Percentiles rank a stretch among this genome's conserved stretches.
These are phyloP conservation scores for Sugiyamaella americana DNA, from an alignment of 805 yeast species.

Conservation along the genomic window DNA sequence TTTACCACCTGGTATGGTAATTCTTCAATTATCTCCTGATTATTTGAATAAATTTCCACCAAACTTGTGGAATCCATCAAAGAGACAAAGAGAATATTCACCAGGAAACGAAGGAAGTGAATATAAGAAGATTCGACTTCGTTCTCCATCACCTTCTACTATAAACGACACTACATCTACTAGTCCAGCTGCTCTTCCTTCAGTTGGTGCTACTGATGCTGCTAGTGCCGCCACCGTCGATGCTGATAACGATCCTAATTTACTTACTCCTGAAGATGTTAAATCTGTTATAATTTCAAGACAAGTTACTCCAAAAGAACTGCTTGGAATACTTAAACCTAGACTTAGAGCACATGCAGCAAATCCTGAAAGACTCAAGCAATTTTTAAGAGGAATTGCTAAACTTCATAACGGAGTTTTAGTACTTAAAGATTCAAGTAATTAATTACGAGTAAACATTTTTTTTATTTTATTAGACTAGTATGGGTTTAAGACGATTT, in stretches of 20 bases:
- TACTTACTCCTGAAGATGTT: conserved; percentile 70
- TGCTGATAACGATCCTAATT: conserved; percentile 30
- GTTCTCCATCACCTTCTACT: conserved; percentile 13
- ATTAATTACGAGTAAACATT: background rate
- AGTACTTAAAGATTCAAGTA: conserved; percentile 10
- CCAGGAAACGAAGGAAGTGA: conserved; percentile 7
- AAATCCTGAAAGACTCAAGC: conserved; percentile 55
- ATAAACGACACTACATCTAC: conserved; percentile 9
- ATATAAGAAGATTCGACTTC: conserved; percentile 30
- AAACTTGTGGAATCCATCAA: conserved; percentile 81
- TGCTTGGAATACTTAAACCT: conserved; percentile 53
- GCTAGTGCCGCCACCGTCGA: conserved; percentile 22
- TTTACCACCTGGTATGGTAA: conserved; percentile 47
- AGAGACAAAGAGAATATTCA: conserved; percentile 33
- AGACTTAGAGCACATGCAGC: conserved; percentile 60
- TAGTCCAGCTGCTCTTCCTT: conserved; percentile 30
- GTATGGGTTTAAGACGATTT: no score
- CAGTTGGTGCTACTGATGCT: conserved; percentile 24
- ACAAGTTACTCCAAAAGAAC: conserved; percentile 49
- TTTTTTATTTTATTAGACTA: background rate
- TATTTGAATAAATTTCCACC: conserved; percentile 61
- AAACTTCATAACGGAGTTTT: conserved; percentile 43
- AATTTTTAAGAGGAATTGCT: conserved; percentile 51
- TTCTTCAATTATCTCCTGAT: conserved; percentile 56
- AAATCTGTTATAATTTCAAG: conserved; percentile 48